phyloP scores from a whole-genome alignment of 192 early-diverging fungal species.

The Chytriomyces sp. region DNA sequence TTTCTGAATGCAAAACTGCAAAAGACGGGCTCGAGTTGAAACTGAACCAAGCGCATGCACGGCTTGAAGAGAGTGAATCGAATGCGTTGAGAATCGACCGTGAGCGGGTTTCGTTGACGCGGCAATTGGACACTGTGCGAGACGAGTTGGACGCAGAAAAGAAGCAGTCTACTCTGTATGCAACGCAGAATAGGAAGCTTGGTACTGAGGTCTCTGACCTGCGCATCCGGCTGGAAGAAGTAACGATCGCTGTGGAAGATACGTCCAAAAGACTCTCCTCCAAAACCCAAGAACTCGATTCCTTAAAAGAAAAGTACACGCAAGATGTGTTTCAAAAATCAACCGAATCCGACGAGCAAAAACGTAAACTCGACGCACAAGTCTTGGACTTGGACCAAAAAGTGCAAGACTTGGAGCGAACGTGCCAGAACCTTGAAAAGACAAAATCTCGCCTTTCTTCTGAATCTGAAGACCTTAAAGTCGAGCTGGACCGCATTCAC shows the following conservation, averaged over 20 bases:
- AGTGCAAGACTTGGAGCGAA: conserved; percentile 65
- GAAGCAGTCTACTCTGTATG: conserved; percentile 40
- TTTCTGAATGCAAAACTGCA: conserved; percentile 64
- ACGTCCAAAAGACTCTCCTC: conserved; percentile 56
- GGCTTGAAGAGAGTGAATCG: conserved; percentile 63
- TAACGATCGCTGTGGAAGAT: conserved; percentile 57
- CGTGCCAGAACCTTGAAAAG: conserved; percentile 69
- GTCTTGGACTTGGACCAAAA: conserved; percentile 69
- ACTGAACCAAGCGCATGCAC: conserved; percentile 55
- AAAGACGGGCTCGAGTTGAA: conserved; percentile 75
- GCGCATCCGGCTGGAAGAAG: conserved; percentile 69
- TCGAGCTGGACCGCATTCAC: conserved; percentile 79
- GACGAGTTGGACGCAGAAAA: conserved; percentile 63
- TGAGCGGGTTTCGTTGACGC: conserved; percentile 57
- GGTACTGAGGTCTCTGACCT: conserved; percentile 62
- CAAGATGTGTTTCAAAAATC: conserved; percentile 61
- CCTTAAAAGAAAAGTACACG: conserved; percentile 66
- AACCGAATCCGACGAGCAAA: conserved; percentile 62
- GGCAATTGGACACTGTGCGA: conserved; percentile 46
- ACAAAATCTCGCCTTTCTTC: conserved; percentile 66
- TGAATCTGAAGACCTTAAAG: conserved; percentile 78
- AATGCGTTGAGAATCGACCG: conserved; percentile 56
- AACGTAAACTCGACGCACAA: conserved; percentile 63
- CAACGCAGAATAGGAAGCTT: conserved; percentile 54
- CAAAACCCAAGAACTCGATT: conserved; percentile 68